These are phyloP conservation scores for Cladorrhinum sp. DNA, from an alignment of 2,329 filamentous ascomycete genomes.

Conservation along the genomic window DNA sequence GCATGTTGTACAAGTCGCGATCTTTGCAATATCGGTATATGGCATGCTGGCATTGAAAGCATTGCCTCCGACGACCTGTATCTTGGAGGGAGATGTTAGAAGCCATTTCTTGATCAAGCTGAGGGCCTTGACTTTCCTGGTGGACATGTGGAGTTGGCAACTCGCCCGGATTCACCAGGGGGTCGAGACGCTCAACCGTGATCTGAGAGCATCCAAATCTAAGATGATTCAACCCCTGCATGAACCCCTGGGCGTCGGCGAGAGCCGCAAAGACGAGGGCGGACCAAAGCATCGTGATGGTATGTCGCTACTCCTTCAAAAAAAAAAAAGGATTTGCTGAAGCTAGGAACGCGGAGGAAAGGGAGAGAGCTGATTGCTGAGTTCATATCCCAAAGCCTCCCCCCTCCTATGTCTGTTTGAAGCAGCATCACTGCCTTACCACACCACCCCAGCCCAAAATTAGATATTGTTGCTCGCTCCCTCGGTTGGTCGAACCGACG, in stretches of 20 bases:
- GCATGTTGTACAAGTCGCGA: constrained; percentile 10
- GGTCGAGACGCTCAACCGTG: constrained; percentile 16
- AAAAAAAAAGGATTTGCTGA: no score
- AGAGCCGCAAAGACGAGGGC: constrained; percentile 3
- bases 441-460: background rate
- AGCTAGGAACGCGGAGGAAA: background rate
- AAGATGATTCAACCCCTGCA: constrained; percentile 11
- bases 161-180: constrained; percentile 17
- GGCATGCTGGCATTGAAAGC: constrained; percentile 15
- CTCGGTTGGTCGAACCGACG: background rate
- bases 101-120: no score
- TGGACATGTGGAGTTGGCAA: constrained; percentile 17
- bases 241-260: constrained; percentile 8
- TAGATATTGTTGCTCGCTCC: background rate
- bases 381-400: background rate
- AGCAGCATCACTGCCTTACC: background rate
- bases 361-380: background rate
- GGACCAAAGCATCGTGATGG: constrained; percentile 5
- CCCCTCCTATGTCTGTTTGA: no score
- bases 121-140: background rate
- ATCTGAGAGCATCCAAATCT: constrained; percentile 19
- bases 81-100: background rate
- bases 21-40: constrained; percentile 2
- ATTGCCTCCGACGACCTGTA: background rate
- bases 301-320: no score